Base-by-base conservation (phyloP, 768 basidiomycete species). In the Rhodotorula kratochvilovae region DNA sequence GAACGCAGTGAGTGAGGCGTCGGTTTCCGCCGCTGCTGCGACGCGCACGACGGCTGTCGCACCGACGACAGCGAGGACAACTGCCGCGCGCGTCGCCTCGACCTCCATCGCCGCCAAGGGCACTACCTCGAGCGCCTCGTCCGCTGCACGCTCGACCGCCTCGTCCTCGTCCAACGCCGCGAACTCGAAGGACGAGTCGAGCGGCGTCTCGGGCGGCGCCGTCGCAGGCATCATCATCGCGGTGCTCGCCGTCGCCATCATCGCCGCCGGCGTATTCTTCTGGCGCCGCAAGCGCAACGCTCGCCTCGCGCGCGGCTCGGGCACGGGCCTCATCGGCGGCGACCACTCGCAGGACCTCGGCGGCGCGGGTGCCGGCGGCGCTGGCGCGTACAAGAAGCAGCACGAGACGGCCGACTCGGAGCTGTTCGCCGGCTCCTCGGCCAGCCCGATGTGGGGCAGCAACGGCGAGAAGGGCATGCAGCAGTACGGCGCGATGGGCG, bases 161-260 rank as follows among this genome's bases (percentile, higher is more conserved):
- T 46, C 65, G 23, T 42, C 46, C 7, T 31, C 64, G 3, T 33
- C 56, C 15, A 23, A 23, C 17, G 25, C 46, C n/a, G 50, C 33
- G 15, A 53, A 25, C 21, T 48, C 45, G 8, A 33, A 23, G 21
- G 39, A 51, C 23, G 27, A 16, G 17, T 48, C 50, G 11, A 51
- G 51, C 33, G 45, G 57, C 35, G n/a, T 53, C 31, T 45, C 56
- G 15, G 73, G 73, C 21, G 73, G 73, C 29, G 68, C 66, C 15
- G 33, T 67, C 43, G 73, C 63, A 11, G 73, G 73, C 13, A 62
- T 62, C 61, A 59, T 74, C 56, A 68, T 74, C 39, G 73, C 68
- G 31, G 46, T 70, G 35, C 19, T 74, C 27, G 65, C 48, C 43
- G 69, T 70, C n/a, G 46, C 65, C 23, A 59, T 29, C 8, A 19